These are phyloP conservation scores for Hippophae rhamnoides DNA, from an alignment of 306 rosid species.

Conservation along the genomic window DNA sequence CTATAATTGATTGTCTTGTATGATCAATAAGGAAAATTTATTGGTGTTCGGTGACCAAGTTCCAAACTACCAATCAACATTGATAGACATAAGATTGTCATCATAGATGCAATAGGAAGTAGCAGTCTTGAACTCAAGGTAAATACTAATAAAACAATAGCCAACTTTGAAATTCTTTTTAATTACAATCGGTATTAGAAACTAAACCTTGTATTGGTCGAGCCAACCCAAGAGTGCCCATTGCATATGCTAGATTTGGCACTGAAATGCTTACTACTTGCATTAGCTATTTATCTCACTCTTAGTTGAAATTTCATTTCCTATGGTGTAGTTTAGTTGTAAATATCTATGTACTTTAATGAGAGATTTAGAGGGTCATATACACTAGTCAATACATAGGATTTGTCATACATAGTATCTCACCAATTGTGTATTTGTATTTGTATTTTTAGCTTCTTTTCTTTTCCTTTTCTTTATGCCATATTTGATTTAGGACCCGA, in stretches of 20 bases:
- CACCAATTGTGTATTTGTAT: no score
- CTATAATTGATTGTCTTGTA: constrained; percentile 78
- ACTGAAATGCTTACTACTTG: constrained; percentile 95
- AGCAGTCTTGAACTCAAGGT: constrained; percentile 92
- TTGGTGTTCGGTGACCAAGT: constrained; percentile 75
- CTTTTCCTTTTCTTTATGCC: no score
- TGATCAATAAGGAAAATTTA: constrained; percentile 79
- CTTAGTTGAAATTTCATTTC: constrained; percentile 40
- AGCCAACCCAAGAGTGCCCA: constrained; percentile 90
- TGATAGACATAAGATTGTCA: constrained; percentile 50
- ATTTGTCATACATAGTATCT: no score
- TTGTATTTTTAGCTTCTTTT: no score
- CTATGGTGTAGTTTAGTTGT: no score
- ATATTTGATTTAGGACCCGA: no score
- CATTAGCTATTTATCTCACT: constrained; percentile 82
- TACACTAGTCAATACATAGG: no score
- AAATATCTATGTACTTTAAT: no score
- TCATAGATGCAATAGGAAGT: constrained; percentile 90
- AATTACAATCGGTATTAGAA: constrained; percentile 6
- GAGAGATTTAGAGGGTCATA: no score
- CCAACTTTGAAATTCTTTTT: constrained; percentile 3
- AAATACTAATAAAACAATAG: not conserved
- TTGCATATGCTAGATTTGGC: constrained; percentile 94
- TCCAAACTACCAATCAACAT: constrained; percentile 81
- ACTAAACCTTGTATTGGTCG: constrained; percentile 24